phyloP scores from a whole-genome alignment of 306 rosid species.

The Hylodesmum podocarpum region DNA sequence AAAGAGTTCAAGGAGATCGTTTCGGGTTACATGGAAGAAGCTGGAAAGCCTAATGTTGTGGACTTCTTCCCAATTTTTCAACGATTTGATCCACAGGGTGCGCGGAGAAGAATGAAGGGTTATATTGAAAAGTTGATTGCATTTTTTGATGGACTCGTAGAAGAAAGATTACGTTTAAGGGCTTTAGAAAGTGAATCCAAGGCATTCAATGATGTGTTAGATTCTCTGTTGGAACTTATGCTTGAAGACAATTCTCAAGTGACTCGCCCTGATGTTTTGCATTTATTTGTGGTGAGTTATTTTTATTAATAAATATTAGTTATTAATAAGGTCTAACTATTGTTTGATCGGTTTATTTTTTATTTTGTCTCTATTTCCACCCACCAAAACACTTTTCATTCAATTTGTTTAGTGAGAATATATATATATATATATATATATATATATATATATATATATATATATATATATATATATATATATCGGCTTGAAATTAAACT shows the following conservation, averaged over 20 bases:
- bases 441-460: too few relatives aligned
- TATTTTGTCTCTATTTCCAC: too few relatives aligned
- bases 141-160: background rate
- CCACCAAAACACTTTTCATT: too few relatives aligned
- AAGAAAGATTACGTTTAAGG: constrained; percentile 7
- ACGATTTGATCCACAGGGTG: constrained; percentile 31
- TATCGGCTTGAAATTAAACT: too few relatives aligned
- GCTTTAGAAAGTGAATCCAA: background rate
- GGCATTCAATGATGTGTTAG: background rate
- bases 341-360: too few relatives aligned
- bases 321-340: too few relatives aligned
- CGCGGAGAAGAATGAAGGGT: background rate
- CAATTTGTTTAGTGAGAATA: too few relatives aligned
- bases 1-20: constrained; percentile 26
- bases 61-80: too few relatives aligned
- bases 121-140: background rate
- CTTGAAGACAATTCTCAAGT: background rate
- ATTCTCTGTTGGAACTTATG: background rate
- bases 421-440: too few relatives aligned
- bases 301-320: too few relatives aligned
- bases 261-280: background rate
- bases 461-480: too few relatives aligned
- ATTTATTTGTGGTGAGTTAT: constrained; percentile 6
- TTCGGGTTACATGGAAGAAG: background rate
- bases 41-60: constrained; percentile 36